phyloP scores from a whole-genome alignment of 371 early-diverging fungal genomes.

The Choanephora cucurbitarum region DNA sequence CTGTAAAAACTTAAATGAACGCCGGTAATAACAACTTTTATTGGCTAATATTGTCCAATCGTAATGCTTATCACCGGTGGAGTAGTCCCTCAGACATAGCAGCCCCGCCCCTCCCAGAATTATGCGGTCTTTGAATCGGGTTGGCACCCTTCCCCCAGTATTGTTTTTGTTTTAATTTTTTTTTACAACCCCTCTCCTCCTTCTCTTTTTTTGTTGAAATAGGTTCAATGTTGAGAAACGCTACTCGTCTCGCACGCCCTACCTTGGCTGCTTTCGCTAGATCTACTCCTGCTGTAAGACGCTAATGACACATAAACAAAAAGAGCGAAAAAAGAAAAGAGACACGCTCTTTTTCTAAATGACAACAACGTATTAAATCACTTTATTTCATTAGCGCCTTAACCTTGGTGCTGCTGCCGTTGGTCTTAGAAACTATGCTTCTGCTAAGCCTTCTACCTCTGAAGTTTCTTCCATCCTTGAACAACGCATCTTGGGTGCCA shows the following conservation, averaged over 20 bases:
- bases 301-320: too few relatives aligned
- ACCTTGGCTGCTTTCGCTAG: constrained; percentile 44
- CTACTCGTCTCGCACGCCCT: constrained; percentile 53
- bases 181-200: constrained; percentile 21
- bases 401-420: constrained; percentile 53
- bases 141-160: constrained; percentile 22
- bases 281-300: constrained; percentile 42
- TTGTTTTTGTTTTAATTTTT: constrained; percentile 23
- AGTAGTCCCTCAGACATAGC: too few relatives aligned
- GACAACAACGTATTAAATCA: too few relatives aligned
- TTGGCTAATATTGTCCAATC: too few relatives aligned
- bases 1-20: too few relatives aligned
- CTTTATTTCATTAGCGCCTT: constrained; percentile 32
- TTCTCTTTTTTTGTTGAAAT: constrained; percentile 1
- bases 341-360: neutral
- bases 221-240: constrained; percentile 51
- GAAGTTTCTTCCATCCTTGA: constrained; percentile 93
- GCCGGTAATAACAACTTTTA: too few relatives aligned
- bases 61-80: too few relatives aligned
- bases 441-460: constrained; percentile 72
- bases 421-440: constrained; percentile 54
- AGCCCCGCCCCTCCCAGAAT: too few relatives aligned
- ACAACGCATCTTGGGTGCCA: constrained; percentile 89
- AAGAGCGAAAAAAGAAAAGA: too few relatives aligned
- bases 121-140: neutral